Base-by-base conservation (phyloP, 345 rosid species). In the Populus simonii region DNA sequence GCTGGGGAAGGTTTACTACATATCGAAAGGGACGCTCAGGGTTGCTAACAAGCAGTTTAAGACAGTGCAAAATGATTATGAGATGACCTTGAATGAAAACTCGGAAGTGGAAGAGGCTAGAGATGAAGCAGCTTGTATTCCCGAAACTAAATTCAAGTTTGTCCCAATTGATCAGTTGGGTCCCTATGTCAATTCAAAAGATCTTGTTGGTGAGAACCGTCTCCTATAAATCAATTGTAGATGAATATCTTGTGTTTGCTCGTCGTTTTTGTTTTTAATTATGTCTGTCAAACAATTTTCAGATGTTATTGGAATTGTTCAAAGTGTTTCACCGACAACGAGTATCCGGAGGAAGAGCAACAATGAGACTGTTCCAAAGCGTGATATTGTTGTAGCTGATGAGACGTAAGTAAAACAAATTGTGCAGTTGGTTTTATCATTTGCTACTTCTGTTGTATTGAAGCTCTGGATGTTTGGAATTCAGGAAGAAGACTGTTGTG, bases 261-360 rank as follows among this genome's bases (percentile, higher is more conserved):
- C n/a, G 51, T 45, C 17, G 2, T 41, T 45, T 45, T 45, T 45
- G 16, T 45, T 45, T 45, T 3, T 45, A 45, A 45, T 45, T 3
- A 12, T 45, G 51, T 1, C 1, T 45, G 17, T 45, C 51, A 45
- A 45, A 3, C 51, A 13, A 38, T 3, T 75, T 12, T 25, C 84
- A 92, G 99, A 93, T 87, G 84, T 95, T 66, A 85, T 95, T 75
- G 99, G 98, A 39, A 90, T 95, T 67, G 94, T 95, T 74, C 99
- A 93, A 84, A 86, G 87, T 85, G 99, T 95, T 73, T 90, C 94
- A 53, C 87, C 97, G 13, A 86, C 91, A 49, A 86, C 89, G 83
- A 92, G 94, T 75, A 89, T 95, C 53, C 86, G 95, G 72, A 91
- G 98, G 80, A 95, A 85, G 85, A 89, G 82, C 73, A 86, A 95